Evolutionary conservation across 2,329 filamentous ascomycete species (phyloP).

Genomic region (Colletotrichum noveboracense): DNA sequence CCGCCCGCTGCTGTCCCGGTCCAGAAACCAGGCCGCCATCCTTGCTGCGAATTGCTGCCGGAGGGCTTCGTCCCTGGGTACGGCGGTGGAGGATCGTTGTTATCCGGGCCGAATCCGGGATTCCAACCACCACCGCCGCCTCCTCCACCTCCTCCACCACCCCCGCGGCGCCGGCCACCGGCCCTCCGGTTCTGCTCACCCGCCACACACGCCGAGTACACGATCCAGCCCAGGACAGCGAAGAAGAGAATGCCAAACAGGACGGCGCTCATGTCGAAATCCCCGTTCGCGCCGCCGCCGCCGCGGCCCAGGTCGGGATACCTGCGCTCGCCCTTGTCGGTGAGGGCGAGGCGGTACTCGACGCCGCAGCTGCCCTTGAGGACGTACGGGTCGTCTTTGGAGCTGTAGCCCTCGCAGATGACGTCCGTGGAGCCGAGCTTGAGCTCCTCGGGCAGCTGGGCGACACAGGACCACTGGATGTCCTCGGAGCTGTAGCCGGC

Average conservation of each 20-base stretch:
- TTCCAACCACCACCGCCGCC: conserved; percentile 46
- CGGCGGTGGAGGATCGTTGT: conserved; percentile 58
- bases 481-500: conserved; percentile 79
- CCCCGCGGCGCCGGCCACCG: conserved; percentile 40
- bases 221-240: conserved; percentile 63
- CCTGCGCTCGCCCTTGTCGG: conserved; percentile 73
- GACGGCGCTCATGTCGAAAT: conserved; percentile 39
- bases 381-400: conserved; percentile 81
- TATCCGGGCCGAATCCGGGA: conserved; percentile 41
- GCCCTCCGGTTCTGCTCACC: conserved; percentile 17
- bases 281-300: conserved; percentile 36
- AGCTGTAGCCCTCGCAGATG: conserved; percentile 86
- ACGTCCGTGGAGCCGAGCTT: conserved; percentile 87
- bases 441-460: conserved; percentile 63
- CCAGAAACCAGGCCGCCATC: conserved; percentile 80
- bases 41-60: conserved; percentile 39
- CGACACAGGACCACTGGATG: conserved; percentile 88
- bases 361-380: conserved; percentile 92
- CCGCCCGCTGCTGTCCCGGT: conserved; percentile 70
- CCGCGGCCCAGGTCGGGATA: conserved; percentile 63
- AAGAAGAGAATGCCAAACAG: conserved; percentile 68
- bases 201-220: conserved; percentile 57
- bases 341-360: conserved; percentile 83
- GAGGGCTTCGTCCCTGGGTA: conserved; percentile 49
- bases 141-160: conserved; percentile 46